A percentile compares a stretch with the other conserved stretches of the same genome.
Evolutionary conservation across 2,329 filamentous ascomycete species (phyloP).

Genomic region (Laburnicola sp.): DNA sequence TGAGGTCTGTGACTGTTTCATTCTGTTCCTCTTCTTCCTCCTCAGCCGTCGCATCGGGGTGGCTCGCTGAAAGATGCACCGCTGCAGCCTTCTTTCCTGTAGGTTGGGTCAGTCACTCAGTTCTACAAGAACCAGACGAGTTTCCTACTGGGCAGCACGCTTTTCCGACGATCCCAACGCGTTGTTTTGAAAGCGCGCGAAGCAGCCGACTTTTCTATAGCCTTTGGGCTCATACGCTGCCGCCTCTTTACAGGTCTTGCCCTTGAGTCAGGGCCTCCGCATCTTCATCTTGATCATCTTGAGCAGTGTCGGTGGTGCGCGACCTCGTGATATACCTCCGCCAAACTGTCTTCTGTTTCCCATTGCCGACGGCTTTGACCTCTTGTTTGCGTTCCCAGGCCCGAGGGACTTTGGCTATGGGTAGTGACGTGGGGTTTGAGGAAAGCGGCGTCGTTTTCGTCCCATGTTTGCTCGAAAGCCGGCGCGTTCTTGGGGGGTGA

Average conservation of each 20-base stretch:
- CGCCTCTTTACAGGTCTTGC: conserved; percentile 52
- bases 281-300: conserved; percentile 23
- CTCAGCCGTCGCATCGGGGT: conserved; percentile 14
- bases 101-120: conserved; percentile 14
- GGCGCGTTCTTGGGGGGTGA: conserved; percentile 37
- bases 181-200: conserved; percentile 38
- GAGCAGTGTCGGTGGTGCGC: conserved; percentile 17
- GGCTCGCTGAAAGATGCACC: conserved; percentile 2
- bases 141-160: conserved; percentile 38
- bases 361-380: conserved; percentile 42
- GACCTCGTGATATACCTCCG: conserved; percentile 46
- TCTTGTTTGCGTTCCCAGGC: conserved; percentile 55
- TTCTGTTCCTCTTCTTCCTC: conserved; percentile 18
- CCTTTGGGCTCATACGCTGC: conserved; percentile 41
- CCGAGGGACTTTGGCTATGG: conserved; percentile 48
- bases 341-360: conserved; percentile 53
- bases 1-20: conserved; percentile 17
- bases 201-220: conserved; percentile 32
- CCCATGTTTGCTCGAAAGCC: conserved; percentile 46
- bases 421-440: conserved; percentile 48
- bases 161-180: conserved; percentile 43
- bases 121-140: background rate
- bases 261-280: conserved; percentile 36
- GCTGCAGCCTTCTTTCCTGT: conserved; percentile 32
- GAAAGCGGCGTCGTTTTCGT: conserved; percentile 46